phyloP scores from a whole-genome alignment of 2,329 filamentous ascomycete species.

The Alternaria angustiovoidea region DNA sequence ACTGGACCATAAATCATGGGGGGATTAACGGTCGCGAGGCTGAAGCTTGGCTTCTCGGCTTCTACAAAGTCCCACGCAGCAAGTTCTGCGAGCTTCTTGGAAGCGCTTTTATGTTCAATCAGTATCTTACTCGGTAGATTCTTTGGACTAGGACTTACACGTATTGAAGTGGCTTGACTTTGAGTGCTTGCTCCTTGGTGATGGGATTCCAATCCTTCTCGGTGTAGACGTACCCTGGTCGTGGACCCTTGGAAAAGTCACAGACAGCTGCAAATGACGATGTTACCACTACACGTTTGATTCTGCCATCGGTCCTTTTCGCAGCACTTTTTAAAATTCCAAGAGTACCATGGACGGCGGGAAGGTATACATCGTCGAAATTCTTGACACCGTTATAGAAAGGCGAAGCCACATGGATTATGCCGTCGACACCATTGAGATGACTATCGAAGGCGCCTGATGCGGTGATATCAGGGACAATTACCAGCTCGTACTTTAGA shows the following conservation, averaged over 20 bases:
- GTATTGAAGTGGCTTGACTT: not conserved
- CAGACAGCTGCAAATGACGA: too few species aligned
- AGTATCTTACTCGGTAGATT: not conserved
- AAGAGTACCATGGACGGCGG: too few species aligned
- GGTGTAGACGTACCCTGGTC: not conserved
- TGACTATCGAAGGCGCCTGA: too few species aligned
- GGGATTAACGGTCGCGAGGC: not conserved
- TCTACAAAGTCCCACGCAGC: not conserved
- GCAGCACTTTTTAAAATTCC: too few species aligned
- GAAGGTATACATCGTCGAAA: too few species aligned
- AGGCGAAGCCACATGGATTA: too few species aligned
- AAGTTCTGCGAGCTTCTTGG: not conserved
- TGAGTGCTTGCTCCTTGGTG: not conserved
- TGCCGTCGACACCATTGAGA: too few species aligned
- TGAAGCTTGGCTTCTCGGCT: not conserved
- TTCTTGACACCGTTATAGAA: too few species aligned
- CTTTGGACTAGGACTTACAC: not conserved
- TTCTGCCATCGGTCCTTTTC: too few species aligned
- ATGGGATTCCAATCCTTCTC: not conserved
- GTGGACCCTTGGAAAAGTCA: not conserved
- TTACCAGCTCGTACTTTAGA: too few species aligned
- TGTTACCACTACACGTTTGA: too few species aligned
- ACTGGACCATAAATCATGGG: not conserved
- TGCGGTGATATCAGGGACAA: too few species aligned
- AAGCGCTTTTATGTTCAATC: not conserved